Conservation (phyloP, 306 rosid species). For the Trifolium repens region DNA sequence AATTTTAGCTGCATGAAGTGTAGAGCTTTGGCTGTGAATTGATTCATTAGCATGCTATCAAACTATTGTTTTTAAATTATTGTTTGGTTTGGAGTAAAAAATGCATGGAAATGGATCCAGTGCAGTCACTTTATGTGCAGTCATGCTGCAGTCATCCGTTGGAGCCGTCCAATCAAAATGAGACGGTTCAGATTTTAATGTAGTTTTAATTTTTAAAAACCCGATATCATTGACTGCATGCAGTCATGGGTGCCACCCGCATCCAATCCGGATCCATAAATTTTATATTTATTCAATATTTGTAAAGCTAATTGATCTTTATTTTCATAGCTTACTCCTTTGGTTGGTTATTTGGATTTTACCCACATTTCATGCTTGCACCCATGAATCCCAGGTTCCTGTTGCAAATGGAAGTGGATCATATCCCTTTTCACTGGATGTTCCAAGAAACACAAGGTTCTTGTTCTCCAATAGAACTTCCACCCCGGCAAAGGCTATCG, state of each 20-base stretch:
- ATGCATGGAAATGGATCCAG: constrained; percentile 1
- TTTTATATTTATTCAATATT: constrained; percentile 1
- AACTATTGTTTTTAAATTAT: constrained; percentile 24
- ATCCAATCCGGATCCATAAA: too few relatives aligned
- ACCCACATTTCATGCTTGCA: constrained; percentile 35
- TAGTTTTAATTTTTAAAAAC: too few relatives aligned
- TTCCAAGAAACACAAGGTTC: constrained; percentile 94
- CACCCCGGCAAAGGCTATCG: constrained; percentile 89
- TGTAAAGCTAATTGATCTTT: constrained; percentile 30
- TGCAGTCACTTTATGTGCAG: too few relatives aligned
- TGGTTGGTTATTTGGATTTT: constrained; percentile 8
- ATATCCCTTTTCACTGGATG: constrained; percentile 89
- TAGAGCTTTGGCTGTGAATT: constrained; percentile 5
- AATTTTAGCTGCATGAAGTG: constrained; percentile 3
- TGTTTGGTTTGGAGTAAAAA: constrained; percentile 18
- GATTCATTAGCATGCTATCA: not conserved
- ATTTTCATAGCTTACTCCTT: constrained; percentile 21
- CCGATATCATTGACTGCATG: too few relatives aligned
- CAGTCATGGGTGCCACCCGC: too few relatives aligned
- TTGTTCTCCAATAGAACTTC: constrained; percentile 86
- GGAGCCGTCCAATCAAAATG: too few relatives aligned
- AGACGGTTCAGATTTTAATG: too few relatives aligned
- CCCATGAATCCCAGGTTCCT: constrained; percentile 73
- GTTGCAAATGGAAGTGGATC: constrained; percentile 98
- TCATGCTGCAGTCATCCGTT: too few relatives aligned